Evolutionary conservation across 768 basidiomycete species (phyloP), one percentile per base, ranked within the genome.

Genomic region (Lactarius trivialis): DNA sequence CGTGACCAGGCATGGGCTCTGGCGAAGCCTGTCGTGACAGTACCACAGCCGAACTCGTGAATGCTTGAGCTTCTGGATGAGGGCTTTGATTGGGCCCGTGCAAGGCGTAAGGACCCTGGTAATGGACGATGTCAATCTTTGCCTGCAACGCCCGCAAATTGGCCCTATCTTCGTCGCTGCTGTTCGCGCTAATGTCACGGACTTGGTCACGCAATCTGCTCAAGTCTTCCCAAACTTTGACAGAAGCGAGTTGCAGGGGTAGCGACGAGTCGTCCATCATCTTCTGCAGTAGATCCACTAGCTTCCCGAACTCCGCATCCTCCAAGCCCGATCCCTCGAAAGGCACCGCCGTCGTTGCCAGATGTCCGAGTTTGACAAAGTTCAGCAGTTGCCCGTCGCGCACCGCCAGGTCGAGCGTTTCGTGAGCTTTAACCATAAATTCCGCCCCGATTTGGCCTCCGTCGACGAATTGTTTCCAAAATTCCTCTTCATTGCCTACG

Each of bases 341-440:
- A 15, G 51, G 61, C 4, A 54, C 17, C 17, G 57, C 43, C n/a
- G 36, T 33, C 7, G 30, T 14, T 0, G n/a, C 56, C 52, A 63
- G n/a, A 28, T 48, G 43, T 30, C 41, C 56, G 6, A 63, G 52
- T 11, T 32, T 30, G 57, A 43, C 53, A 21, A 63, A 58, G 33
- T 58, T 63, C 56, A 63, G 34, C 8, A 63, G 43, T 7, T 56
- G 50, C 7, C 61, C 61, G 26, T 63, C 52, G 28, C 43, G 51
- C 28, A 19, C 7, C 3, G 57, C 39, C 1, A 24, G 14, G 34
- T 36, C 11, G 19, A 48, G 19, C 34, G 32, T 36, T n/a, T 54
- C 56, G 28, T 6, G 26, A 3, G 50, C 51, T n/a, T 55, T 58
- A 15, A n/a, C 15, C 26, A 36, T 58, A 34, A 58, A 58, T 7